Conservation (phyloP, 495 filamentous ascomycete species). For the Stereocaulon alpinum region DNA sequence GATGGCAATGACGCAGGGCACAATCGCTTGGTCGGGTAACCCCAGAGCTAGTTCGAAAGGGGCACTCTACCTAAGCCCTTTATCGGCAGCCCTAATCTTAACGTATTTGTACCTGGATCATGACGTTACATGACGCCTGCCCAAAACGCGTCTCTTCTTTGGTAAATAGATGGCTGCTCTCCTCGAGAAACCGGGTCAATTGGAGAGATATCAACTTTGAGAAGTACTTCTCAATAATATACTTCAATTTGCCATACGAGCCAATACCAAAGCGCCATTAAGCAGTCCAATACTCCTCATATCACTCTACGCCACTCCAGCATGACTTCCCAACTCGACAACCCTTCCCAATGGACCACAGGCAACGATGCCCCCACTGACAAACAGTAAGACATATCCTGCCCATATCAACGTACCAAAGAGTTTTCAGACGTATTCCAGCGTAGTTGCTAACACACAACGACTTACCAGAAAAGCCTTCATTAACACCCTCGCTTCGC, state of each 20-base stretch:
- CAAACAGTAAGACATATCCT: conserved; percentile 9
- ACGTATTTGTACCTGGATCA: background rate
- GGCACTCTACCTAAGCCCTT: background rate
- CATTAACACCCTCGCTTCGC: conserved; percentile 19
- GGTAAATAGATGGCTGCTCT: background rate
- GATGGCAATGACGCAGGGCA: no score
- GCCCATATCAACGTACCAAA: no score
- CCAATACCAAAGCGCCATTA: background rate
- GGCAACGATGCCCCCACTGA: conserved; percentile 18
- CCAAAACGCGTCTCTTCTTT: background rate
- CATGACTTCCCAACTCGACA: conserved; percentile 22
- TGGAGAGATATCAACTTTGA: background rate
- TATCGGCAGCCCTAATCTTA: conserved; percentile 8
- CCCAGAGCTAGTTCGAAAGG: no score
- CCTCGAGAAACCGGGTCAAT: background rate
- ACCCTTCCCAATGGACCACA: conserved; percentile 20
- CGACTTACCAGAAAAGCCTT: conserved; percentile 8
- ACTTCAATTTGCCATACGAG: background rate
- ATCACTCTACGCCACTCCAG: background rate
- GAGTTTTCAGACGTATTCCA: no score
- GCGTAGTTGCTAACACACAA: no score
- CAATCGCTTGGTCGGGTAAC: no score
- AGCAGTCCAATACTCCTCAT: background rate
- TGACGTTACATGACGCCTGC: conserved; percentile 1
- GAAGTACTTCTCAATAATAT: background rate